Evolutionary conservation across 352 stramenopile genomes (phyloP), one percentile per base, ranked within the genome.

Genomic region (Pythium angustatum): DNA sequence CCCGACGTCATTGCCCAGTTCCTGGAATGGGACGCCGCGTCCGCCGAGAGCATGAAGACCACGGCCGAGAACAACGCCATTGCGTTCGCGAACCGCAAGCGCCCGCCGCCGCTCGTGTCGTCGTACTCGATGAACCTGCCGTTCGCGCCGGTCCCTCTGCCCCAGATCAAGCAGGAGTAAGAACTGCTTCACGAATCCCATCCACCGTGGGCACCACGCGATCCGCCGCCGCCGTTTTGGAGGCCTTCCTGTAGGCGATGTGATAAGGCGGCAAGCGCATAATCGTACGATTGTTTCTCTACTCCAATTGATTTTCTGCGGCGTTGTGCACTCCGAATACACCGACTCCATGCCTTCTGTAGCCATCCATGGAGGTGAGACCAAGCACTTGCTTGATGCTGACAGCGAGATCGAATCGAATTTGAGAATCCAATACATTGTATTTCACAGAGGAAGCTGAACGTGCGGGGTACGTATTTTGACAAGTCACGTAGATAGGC

Each of bases 71-170:
- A 45, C 17, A 83, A 85, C 47, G 66, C 72, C 17, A 56, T 69
- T 30, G 31, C 45, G 17, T 83, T 66, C 31, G 64, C 47, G 12
- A 68, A 71, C 52, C 69, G 49, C 21, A 67, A 69, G 41, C 69
- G 71, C 31, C 60, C 60, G 7, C 79, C 77, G 12, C 53, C 67
- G 0, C 58, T 83, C 22, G 58, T 86, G 26, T 86, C 77, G n/a
- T 60, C 69, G 22, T 69, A 86, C 68, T 88, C 79, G n/a, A 88
- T 88, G 77, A 88, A 88, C 69, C 65, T 88, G 41, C 79, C 79
- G 0, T 83, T 86, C 38, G 26, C 47, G 47, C 63, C 36, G 40
- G 49, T 34, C 19, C 64, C 31, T 33, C 19, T 41, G 1, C 69
- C 73, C 21, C 62, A 72, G 30, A 49, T 70, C n/a, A 70, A 70